These are phyloP conservation scores for Omphalotus guepiniiformis DNA, from an alignment of 768 basidiomycete genomes.

Conservation along the genomic window DNA sequence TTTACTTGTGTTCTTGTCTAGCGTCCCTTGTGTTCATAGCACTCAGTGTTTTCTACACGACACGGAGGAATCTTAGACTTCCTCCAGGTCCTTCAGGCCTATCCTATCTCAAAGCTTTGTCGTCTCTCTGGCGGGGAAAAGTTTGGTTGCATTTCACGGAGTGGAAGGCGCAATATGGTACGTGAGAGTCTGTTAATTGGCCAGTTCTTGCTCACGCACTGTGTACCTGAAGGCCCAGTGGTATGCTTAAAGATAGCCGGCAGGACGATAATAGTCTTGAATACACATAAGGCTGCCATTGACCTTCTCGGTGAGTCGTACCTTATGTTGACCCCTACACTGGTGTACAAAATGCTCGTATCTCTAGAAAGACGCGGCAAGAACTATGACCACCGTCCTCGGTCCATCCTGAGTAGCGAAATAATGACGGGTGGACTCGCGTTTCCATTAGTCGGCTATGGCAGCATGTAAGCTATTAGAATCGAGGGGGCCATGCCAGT, in stretches of 20 bases:
- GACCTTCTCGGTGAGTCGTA: slow-evolving; percentile 21
- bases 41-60: too few species aligned
- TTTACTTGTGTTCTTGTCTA: too few species aligned
- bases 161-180: slow-evolving; percentile 17
- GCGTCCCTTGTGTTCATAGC: too few species aligned
- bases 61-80: too few species aligned
- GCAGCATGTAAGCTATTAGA: slow-evolving; percentile 12
- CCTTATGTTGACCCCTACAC: not conserved
- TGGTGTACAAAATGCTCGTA: not conserved
- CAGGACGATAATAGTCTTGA: slow-evolving; percentile 21
- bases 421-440: slow-evolving; percentile 21
- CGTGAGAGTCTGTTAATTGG: not conserved
- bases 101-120: slow-evolving; percentile 19
- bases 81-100: slow-evolving; percentile 20
- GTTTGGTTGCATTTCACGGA: slow-evolving; percentile 14
- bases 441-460: slow-evolving; percentile 16
- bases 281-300: slow-evolving; percentile 20
- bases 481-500: not conserved
- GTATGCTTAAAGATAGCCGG: slow-evolving; percentile 12
- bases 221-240: slow-evolving; percentile 9
- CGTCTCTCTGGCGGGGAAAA: slow-evolving; percentile 14
- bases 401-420: slow-evolving; percentile 21
- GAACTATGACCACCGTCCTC: slow-evolving; percentile 17
- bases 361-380: slow-evolving; percentile 20
- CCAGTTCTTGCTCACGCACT: not conserved